Conservation (phyloP, 768 basidiomycete genomes). For the Nidularia pulvinata region DNA sequence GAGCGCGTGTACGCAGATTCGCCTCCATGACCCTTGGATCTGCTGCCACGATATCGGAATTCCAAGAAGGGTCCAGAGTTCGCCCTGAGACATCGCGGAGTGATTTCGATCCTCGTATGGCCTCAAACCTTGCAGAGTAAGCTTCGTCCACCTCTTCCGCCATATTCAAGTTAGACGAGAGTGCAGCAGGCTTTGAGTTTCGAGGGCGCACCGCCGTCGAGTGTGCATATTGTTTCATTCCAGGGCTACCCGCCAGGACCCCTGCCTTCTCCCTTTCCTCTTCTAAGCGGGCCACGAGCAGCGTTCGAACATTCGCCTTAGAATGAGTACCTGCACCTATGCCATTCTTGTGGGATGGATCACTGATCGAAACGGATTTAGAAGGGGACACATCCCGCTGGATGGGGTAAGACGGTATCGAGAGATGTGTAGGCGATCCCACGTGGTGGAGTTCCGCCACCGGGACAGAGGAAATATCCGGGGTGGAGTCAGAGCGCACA, state of each 20-base stretch:
- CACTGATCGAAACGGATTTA: conserved; percentile 9
- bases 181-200: not conserved
- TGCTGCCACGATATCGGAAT: conserved; percentile 9
- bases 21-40: conserved; percentile 33
- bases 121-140: conserved; percentile 5
- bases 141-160: too few species aligned
- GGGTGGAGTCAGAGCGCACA: too few species aligned
- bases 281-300: conserved; percentile 39
- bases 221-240: conserved; percentile 1
- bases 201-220: conserved; percentile 10
- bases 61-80: conserved; percentile 7
- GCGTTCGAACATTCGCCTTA: conserved; percentile 22
- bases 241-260: not conserved
- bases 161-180: too few species aligned
- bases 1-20: conserved; percentile 45
- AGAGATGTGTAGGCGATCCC: conserved; percentile 2
- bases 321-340: not conserved
- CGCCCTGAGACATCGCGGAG: conserved; percentile 1
- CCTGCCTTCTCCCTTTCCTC: conserved; percentile 27
- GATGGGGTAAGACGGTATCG: conserved; percentile 7
- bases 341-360: conserved; percentile 5
- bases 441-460: not conserved
- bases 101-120: conserved; percentile 3
- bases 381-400: conserved; percentile 6
- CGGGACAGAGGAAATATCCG: too few species aligned